Conservation (phyloP, 345 rosid genomes). For the Citrus glauca region DNA sequence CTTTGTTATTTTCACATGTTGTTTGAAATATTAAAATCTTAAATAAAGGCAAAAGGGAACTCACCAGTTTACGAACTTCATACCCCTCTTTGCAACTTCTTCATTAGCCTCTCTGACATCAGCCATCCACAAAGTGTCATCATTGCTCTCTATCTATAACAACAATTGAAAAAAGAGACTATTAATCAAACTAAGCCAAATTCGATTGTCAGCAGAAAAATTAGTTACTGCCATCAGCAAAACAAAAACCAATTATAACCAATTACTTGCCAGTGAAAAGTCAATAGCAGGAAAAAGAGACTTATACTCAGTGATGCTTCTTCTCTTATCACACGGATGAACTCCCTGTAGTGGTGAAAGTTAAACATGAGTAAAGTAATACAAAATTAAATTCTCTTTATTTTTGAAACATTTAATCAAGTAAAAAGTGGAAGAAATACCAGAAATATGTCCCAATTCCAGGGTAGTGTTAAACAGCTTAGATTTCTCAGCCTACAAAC, state of each 20-base stretch:
- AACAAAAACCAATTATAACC: not conserved
- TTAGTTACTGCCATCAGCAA: not conserved
- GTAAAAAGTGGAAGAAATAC: not conserved
- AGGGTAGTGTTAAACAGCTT: not conserved
- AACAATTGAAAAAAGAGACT: not conserved
- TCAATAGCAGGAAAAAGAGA: constrained; percentile 71
- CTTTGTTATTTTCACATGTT: not conserved
- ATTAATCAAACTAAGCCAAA: not conserved
- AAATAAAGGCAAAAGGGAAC: not conserved
- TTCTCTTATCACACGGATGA: constrained; percentile 83
- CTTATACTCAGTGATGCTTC: constrained; percentile 49
- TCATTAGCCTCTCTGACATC: constrained; percentile 55
- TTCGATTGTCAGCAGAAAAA: not conserved
- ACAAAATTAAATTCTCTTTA: not conserved
- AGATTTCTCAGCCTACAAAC: not conserved
- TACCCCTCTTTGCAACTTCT: constrained; percentile 66
- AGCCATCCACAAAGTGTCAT: constrained; percentile 54
- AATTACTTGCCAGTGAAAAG: constrained; percentile 66
- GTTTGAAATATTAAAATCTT: not conserved
- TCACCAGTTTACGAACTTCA: constrained; percentile 66
- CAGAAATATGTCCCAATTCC: not conserved
- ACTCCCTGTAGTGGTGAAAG: constrained; percentile 49
- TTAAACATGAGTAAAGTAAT: not conserved
- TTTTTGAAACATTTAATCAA: not conserved
- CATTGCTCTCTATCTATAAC: constrained; percentile 52